Base-by-base conservation (phyloP, 257 asterid genomes). In the Petunia secreta region DNA sequence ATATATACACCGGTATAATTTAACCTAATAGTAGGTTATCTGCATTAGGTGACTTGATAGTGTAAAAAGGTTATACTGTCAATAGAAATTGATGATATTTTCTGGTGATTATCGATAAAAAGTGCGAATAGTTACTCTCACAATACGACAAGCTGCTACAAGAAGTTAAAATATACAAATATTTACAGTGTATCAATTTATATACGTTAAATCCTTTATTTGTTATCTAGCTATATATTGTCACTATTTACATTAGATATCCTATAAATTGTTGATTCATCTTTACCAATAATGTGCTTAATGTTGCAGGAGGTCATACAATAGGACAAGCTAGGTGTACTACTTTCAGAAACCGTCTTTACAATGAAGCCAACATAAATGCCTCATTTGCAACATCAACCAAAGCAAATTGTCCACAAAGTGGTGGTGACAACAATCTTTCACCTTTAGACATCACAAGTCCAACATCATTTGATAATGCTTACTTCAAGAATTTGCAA, bases 241-340 rank as follows among this genome's bases (percentile, higher is more conserved):
- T 36, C 64, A 16, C 64, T 59, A 15, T 9, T 13, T 59, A 59
- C 64, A 59, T 59, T 14, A 58, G 15, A 2, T 9, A 1, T 59
- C 6, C 25, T 36, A 13, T 59, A 59, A 36, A 36, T 59, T 59
- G 34, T 59, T 59, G 64, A 13, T 59, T 59, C 25, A 25, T 25
- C 25, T 25, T 25, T 25, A 25, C 25, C 25, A 25, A 25, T 25
- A 25, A 25, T 25, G 25, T 25, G 25, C 25, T 25, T 25, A 25
- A 25, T 25, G 25, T 9, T 59, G 39, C 73, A 89, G 93, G 94
- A 8, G 55, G 90, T 9, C 97, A 92, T 76, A 92, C 95, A 8
- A 92, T 92, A 75, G 97, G 97, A 4, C 89, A 83, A 71, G 97
- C 96, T 1, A 87, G 90, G 80, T 92, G 97, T 80, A 16, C 80